Percentiles rank a stretch among this genome's conserved stretches.
phyloP scores from a whole-genome alignment of 495 filamentous ascomycete genomes.

The Podospora pseudoanserina region DNA sequence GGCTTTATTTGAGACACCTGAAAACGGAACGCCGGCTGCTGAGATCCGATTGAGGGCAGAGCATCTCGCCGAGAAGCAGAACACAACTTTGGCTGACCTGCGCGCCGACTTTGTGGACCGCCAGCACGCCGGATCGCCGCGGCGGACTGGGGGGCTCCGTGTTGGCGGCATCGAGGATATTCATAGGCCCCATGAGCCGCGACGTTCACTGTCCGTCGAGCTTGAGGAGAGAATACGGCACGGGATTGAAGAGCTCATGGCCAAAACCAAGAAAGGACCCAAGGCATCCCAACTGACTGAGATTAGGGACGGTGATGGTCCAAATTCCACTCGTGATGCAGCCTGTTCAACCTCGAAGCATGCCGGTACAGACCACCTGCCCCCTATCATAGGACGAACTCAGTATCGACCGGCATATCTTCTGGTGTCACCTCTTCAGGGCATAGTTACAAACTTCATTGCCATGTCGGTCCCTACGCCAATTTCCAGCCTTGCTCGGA shows the following conservation, averaged over 20 bases:
- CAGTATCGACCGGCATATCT: constrained; percentile 59
- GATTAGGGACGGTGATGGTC: constrained; percentile 2
- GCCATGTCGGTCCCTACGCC: constrained; percentile 48
- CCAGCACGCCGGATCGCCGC: constrained; percentile 25
- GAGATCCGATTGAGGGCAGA: constrained; percentile 66
- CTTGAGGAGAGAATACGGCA: constrained; percentile 39
- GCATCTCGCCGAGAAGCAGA: constrained; percentile 55
- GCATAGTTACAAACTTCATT: constrained; percentile 55
- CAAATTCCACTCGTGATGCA: background rate
- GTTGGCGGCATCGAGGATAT: constrained; percentile 41
- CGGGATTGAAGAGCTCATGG: constrained; percentile 40
- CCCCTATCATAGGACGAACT: constrained; percentile 23
- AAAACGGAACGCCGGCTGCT: constrained; percentile 51
- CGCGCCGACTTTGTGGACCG: constrained; percentile 23
- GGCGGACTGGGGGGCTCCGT: constrained; percentile 34
- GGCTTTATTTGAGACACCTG: constrained; percentile 51
- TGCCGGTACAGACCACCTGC: constrained; percentile 20
- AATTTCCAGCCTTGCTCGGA: constrained; percentile 19
- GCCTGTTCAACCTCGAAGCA: background rate
- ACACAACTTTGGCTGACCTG: constrained; percentile 33
- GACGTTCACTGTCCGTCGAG: constrained; percentile 26
- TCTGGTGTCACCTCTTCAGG: constrained; percentile 74
- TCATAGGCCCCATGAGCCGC: constrained; percentile 31
- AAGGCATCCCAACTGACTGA: constrained; percentile 16
- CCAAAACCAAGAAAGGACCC: constrained; percentile 32